These are phyloP conservation scores for Endothia cerciana DNA, from an alignment of 2,329 filamentous ascomycete species.

Conservation along the genomic window DNA sequence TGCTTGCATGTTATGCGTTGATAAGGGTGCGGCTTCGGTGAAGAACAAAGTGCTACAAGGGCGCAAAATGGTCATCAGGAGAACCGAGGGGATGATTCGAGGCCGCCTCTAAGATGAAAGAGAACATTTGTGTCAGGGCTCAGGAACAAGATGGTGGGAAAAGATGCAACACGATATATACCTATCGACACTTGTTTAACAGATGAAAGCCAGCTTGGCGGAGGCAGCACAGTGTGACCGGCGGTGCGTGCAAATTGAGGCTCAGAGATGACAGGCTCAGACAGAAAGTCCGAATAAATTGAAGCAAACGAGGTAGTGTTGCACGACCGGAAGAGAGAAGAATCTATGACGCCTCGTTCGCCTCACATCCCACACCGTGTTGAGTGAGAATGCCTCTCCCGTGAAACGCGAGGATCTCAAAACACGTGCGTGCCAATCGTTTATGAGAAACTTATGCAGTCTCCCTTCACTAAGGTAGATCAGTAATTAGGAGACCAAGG, in stretches of 20 bases:
- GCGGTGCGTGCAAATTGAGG: not conserved
- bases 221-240: not conserved
- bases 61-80: constrained; percentile 26
- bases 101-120: not conserved
- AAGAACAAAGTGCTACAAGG: constrained; percentile 14
- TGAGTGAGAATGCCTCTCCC: not conserved
- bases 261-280: constrained; percentile 1
- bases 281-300: not conserved
- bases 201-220: not conserved
- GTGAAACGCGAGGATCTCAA: not conserved
- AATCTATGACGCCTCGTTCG: constrained; percentile 5
- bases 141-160: constrained; percentile 15
- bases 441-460: constrained; percentile 1
- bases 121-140: constrained; percentile 1
- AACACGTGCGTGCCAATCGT: constrained; percentile 12
- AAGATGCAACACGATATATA: not conserved
- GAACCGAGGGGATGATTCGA: not conserved
- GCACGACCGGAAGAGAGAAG: not conserved
- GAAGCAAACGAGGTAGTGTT: constrained; percentile 19
- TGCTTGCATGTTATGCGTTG: not conserved
- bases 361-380: not conserved
- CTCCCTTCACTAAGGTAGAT: not conserved
- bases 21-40: constrained; percentile 4
- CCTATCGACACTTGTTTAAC: not conserved
- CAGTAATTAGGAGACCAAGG: not conserved